Evolutionary conservation across 208 protist genomes (phyloP), one percentile per base, ranked within the genome.

Genomic region (Vickermania spadyakhi): DNA sequence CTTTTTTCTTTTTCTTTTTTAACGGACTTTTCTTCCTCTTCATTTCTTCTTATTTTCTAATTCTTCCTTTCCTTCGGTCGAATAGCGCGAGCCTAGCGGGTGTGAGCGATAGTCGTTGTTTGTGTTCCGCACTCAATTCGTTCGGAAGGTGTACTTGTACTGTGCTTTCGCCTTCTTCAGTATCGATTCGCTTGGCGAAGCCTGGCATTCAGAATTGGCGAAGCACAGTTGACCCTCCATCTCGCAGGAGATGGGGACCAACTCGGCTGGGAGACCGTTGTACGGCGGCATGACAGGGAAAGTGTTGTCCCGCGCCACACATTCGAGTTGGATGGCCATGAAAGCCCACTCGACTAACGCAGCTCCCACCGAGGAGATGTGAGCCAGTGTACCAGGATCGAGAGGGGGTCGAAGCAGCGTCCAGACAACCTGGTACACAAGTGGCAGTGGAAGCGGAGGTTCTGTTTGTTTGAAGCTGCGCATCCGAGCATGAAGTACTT

Each of bases 61-160:
- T n/a, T n/a, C n/a, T n/a, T n/a, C n/a, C n/a, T n/a, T n/a, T n/a
- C n/a, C n/a, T n/a, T n/a, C n/a, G n/a, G n/a, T n/a, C n/a, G n/a
- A n/a, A n/a, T n/a, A n/a, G n/a, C n/a, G n/a, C n/a, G n/a, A n/a
- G n/a, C n/a, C n/a, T n/a, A n/a, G n/a, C n/a, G n/a, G n/a, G n/a
- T n/a, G n/a, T n/a, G n/a, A n/a, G n/a, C n/a, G n/a, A n/a, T n/a
- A n/a, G n/a, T n/a, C n/a, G n/a, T n/a, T n/a, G n/a, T n/a, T n/a
- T n/a, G n/a, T n/a, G n/a, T n/a, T 56, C 49, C 67, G 62, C 28
- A 81, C 41, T 42, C 77, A 66, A 25, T 66, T 68, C 29, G 71
- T 76, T 29, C 73, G 58, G 56, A 73, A 81, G 29, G 53, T 71
- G 72, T 79, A 83, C n/a, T 68, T 64, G 60, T 79, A 83, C 42